These are phyloP conservation scores for Pseudomassariella vexata DNA, from an alignment of 2,329 filamentous ascomycete species.

Conservation along the genomic window DNA sequence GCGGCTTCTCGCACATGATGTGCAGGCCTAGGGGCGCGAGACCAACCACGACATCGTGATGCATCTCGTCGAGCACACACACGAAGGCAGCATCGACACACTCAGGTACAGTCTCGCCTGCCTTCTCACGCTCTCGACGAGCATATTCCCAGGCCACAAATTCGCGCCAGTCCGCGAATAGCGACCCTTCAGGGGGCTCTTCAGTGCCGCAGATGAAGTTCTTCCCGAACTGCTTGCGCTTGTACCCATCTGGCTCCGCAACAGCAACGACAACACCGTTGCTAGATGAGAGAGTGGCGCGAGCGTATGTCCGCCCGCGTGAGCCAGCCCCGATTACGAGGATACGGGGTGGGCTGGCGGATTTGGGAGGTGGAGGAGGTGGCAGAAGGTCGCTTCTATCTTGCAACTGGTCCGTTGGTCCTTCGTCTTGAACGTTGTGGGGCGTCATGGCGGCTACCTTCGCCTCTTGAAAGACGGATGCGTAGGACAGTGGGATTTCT, in stretches of 20 bases:
- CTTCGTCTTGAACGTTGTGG: constrained; percentile 20
- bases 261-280: constrained; percentile 69
- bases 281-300: constrained; percentile 57
- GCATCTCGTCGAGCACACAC: constrained; percentile 80
- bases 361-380: constrained; percentile 36
- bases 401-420: constrained; percentile 14
- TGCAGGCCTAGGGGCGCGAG: constrained; percentile 68
- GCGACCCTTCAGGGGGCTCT: constrained; percentile 48
- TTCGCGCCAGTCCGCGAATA: constrained; percentile 68
- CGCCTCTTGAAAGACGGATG: background rate
- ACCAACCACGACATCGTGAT: constrained; percentile 72
- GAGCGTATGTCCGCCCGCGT: constrained; percentile 69
- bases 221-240: constrained; percentile 64
- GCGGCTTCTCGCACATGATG: constrained; percentile 91
- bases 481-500: background rate
- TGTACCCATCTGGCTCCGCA: constrained; percentile 74
- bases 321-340: constrained; percentile 80
- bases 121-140: constrained; percentile 48
- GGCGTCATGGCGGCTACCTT: constrained; percentile 16
- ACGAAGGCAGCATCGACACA: constrained; percentile 59
- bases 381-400: constrained; percentile 22
- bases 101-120: constrained; percentile 40
- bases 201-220: constrained; percentile 65
- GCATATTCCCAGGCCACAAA: constrained; percentile 67
- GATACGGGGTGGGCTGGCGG: constrained; percentile 54